Base-by-base conservation (phyloP, 1,139 yeast genomes). In the Pichia kudriavzevii region DNA sequence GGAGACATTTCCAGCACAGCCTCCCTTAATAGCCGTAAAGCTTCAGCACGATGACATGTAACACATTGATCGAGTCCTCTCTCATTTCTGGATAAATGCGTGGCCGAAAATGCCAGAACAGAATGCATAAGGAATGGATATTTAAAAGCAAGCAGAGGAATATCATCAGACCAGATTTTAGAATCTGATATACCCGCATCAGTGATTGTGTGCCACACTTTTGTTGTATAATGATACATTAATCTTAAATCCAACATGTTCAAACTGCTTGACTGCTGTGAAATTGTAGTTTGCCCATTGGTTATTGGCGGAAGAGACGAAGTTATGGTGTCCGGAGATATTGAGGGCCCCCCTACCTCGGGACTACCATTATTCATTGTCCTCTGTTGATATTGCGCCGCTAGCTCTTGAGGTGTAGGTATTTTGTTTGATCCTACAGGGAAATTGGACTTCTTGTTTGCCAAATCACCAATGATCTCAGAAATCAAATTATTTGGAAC, bases 51-150 rank as follows among this genome's bases (percentile, higher is more conserved):
- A 58, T 88, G 96, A 35, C 78, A 70, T 0, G 94, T 84, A 8
- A 87, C 93, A 45, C 84, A 81, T 50, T 79, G 83, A 49, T 82
- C 94, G 38, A 83, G 65, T 0, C 88, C 87, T 32, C 76, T 68
- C 47, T 79, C 83, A 1, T 81, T 75, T 44, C 94, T 63, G 6
- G 93, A 76, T 33, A 88, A 61, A 59, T 88, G 96, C 0, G 96
- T 84, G 2, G 96, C 97, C 42, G 94, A 77, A 50, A 88, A 83
- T 12, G 95, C 94, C 38, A 88, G 63, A 3, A 88, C 67, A 1
- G 94, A 77, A 57, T 88, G 96, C 96, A 88, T 87, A 46, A 88
- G 63, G 50, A 84, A 87, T 13, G 95, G 95, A 56, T 79, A 79
- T 40, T 80, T 75, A 58, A 88, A 85, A 7, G 96, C 95, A 42